These are phyloP conservation scores for Pyracantha coccinea DNA, from an alignment of 331 rosid genomes.

Conservation along the genomic window DNA sequence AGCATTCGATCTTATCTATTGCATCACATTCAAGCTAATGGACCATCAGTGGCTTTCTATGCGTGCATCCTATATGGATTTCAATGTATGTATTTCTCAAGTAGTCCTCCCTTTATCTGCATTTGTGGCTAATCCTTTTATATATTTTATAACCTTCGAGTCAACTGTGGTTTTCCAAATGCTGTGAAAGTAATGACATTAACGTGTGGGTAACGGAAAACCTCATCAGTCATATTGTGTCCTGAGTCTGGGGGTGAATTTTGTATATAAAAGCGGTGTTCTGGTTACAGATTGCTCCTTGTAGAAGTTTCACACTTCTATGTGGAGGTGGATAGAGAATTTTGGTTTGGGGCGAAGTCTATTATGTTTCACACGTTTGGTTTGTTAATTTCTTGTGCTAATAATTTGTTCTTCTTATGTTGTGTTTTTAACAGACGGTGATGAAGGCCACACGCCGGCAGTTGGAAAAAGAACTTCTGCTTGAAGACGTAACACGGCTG, in stretches of 20 bases:
- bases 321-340: background rate
- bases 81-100: slow-evolving; percentile 62
- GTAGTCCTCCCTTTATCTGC: background rate
- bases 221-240: background rate
- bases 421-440: slow-evolving; percentile 56
- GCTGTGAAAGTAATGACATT: background rate
- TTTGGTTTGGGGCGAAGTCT: background rate
- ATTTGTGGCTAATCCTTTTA: background rate
- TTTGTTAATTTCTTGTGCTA: background rate
- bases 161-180: background rate
- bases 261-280: background rate
- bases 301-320: background rate
- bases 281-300: background rate
- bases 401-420: background rate
- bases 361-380: background rate
- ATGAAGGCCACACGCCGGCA: slow-evolving; percentile 93
- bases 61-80: slow-evolving; percentile 99
- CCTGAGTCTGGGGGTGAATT: background rate
- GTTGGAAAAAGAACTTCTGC: slow-evolving; percentile 90
- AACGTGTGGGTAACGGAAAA: background rate
- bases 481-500: slow-evolving; percentile 59
- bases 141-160: background rate
- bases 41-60: slow-evolving; percentile 96
- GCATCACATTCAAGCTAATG: slow-evolving; percentile 98
- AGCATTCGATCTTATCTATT: slow-evolving; percentile 92